Evolutionary conservation across 108 stramenopile genomes (phyloP), one percentile per base, ranked within the genome.

Genomic region (Skeletonema potamos): DNA sequence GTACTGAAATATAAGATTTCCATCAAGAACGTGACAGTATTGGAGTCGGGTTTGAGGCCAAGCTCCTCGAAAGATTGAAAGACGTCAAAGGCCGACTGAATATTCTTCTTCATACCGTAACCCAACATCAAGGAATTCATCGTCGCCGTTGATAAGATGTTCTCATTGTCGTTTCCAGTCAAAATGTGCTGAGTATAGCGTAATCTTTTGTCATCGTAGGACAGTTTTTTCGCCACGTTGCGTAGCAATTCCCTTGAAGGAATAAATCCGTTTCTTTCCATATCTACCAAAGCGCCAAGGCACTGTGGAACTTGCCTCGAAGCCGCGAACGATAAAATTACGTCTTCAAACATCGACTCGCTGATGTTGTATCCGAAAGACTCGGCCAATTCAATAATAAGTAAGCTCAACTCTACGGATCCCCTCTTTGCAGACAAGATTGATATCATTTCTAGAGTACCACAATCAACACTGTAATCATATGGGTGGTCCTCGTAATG

Each of bases 371-470:
- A 81, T 6, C 71, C 66, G 39, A 79, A 86, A n/a, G 68, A 22
- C 15, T 89, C 87, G 29, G 89, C 57, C 10, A 89, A 24, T 34
- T 92, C 89, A 89, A 87, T 87, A 9, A 88, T 64, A 43, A 88
- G 79, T 44, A 86, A 32, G 15, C 69, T 83, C 18, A 87, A 68
- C 6, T 90, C 79, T 15, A 64, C 11, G 60, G 65, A 56, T 12
- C 76, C 74, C 7, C 54, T 36, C 18, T 71, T 66, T 6, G 87
- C 68, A n/a, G 87, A 86, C 39, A 69, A 69, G 18, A 74, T 54
- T 20, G 86, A 76, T 54, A 92, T 86, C 1, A 48, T 24, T 71
- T 92, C 91, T 60, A 92, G 58, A 30, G 82, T 88, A 30, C 81
- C 86, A 41, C 77, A 62, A 18, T 77, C 77, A 34, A 83, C 26